These are phyloP conservation scores for Kwoniella dendrophila DNA, from an alignment of 768 basidiomycete species.

Conservation along the genomic window DNA sequence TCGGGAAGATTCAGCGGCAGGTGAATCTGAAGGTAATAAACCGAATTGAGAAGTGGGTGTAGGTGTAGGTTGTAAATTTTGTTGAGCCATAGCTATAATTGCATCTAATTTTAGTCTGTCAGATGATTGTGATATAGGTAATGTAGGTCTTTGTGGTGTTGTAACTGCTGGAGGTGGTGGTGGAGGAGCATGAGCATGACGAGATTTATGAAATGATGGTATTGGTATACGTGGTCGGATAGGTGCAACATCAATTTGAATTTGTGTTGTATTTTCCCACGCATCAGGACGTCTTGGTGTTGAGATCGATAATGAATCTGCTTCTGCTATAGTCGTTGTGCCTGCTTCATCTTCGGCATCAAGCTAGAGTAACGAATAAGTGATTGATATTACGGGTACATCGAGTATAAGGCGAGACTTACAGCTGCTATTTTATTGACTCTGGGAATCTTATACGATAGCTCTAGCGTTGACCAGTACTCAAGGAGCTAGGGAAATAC, in stretches of 20 bases:
- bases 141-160: conserved; percentile 11
- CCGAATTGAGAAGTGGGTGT: conserved; percentile 9
- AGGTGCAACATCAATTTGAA: conserved; percentile 42
- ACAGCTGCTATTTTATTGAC: conserved; percentile 40
- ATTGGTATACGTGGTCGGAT: conserved; percentile 36
- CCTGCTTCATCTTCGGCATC: conserved; percentile 50
- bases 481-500: conserved; percentile 65
- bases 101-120: conserved; percentile 50
- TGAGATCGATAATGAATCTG: conserved; percentile 10
- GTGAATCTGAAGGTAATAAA: conserved; percentile 21
- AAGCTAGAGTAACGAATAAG: conserved; percentile 26
- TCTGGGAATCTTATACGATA: conserved; percentile 46
- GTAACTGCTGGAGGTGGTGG: conserved; percentile 23
- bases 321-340: conserved; percentile 49
- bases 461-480: conserved; percentile 72
- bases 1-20: conserved; percentile 33
- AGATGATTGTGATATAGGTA: conserved; percentile 15
- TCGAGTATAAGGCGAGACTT: not conserved
- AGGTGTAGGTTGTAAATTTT: conserved; percentile 36
- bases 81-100: conserved; percentile 57
- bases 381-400: conserved; percentile 55
- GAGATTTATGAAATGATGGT: conserved; percentile 36
- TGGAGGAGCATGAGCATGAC: too few species aligned
- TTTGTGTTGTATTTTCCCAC: conserved; percentile 38
- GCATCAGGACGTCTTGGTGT: conserved; percentile 32